Conservation (phyloP, 306 rosid genomes). For the Astragalus membranaceus region DNA sequence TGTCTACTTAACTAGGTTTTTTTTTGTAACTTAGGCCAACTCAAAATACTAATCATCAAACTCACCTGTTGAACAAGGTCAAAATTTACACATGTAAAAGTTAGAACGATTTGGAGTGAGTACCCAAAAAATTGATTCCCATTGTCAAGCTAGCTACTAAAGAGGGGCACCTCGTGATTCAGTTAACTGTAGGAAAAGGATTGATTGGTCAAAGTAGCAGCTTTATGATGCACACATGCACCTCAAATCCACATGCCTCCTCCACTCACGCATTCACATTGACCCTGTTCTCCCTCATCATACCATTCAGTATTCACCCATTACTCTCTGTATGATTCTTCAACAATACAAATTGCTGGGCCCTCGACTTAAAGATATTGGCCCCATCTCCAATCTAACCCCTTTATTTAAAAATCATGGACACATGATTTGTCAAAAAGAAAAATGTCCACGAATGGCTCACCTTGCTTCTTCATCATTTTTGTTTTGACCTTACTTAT, state of each 20-base stretch:
- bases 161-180: neutral
- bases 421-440: neutral
- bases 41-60: too few relatives aligned
- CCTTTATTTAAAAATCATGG: neutral
- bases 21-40: too few relatives aligned
- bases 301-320: neutral
- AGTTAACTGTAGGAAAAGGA: neutral
- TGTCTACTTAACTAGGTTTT: too few relatives aligned
- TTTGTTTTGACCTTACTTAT: too few relatives aligned
- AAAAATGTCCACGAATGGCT: neutral
- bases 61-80: too few relatives aligned
- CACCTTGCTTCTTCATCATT: neutral
- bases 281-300: slow-evolving; percentile 10
- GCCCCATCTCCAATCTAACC: neutral
- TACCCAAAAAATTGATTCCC: too few relatives aligned
- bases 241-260: neutral
- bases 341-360: neutral
- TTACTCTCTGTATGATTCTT: slow-evolving; percentile 18
- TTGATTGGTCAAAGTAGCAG: slow-evolving; percentile 45
- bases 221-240: slow-evolving; percentile 51
- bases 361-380: neutral
- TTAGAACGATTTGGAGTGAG: too few relatives aligned
- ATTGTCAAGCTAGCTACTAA: too few relatives aligned
- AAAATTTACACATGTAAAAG: too few relatives aligned
- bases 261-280: slow-evolving; percentile 11